Evolutionary conservation across 495 filamentous ascomycete species (phyloP).

Genomic region (Penicillium silybi): DNA sequence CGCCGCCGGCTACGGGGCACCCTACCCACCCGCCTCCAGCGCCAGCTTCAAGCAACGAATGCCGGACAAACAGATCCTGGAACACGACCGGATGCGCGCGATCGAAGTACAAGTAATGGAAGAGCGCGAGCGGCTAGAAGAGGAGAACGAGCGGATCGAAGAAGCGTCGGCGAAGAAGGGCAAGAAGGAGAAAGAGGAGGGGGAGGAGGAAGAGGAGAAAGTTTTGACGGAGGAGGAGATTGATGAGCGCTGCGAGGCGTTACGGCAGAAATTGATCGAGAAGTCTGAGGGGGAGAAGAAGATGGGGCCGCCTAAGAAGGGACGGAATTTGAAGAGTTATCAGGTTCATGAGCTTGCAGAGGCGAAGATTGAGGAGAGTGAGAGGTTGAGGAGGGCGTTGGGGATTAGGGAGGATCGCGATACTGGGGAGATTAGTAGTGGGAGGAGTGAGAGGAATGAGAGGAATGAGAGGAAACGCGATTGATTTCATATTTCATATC

Average conservation of each 20-base stretch:
- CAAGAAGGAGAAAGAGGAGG: conserved; percentile 58
- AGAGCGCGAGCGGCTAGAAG: conserved; percentile 82
- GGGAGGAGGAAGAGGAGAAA: conserved; percentile 61
- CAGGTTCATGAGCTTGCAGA: conserved; percentile 95
- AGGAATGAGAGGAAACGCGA: conserved; percentile 33
- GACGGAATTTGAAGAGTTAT: conserved; percentile 71
- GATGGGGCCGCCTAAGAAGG: conserved; percentile 23
- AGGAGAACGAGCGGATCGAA: conserved; percentile 58
- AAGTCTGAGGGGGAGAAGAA: conserved; percentile 13
- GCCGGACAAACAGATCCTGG: conserved; percentile 86
- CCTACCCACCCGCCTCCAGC: conserved; percentile 46
- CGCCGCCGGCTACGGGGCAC: conserved; percentile 46
- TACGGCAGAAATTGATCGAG: conserved; percentile 24
- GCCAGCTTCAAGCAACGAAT: conserved; percentile 71
- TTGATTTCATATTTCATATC: too few species aligned
- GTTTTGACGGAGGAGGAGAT: conserved; percentile 35
- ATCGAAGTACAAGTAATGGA: conserved; percentile 92
- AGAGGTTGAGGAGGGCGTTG: conserved; percentile 80
- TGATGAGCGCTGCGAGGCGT: conserved; percentile 33
- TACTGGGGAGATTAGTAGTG: conserved; percentile 70
- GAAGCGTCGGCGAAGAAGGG: conserved; percentile 54
- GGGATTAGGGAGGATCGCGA: conserved; percentile 86
- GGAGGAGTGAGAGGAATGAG: conserved; percentile 34
- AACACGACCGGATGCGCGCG: conserved; percentile 84
- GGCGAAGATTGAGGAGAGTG: conserved; percentile 94